Evolutionary conservation across 495 filamentous ascomycete species (phyloP).

Genomic region (Chaetomidium leptoderma): DNA sequence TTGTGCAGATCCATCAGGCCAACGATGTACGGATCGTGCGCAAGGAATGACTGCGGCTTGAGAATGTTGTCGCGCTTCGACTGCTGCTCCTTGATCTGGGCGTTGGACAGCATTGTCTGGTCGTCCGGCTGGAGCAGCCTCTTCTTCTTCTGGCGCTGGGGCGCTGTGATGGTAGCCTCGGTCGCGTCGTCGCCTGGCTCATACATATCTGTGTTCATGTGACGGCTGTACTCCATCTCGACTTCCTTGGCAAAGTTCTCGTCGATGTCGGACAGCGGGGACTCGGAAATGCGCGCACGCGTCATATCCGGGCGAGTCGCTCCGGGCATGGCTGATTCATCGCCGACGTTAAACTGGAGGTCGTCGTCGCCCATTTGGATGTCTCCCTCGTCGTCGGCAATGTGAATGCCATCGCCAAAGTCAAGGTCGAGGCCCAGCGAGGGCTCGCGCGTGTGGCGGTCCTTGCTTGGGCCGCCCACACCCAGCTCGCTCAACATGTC

Average conservation of each 20-base stretch:
- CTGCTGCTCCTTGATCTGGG: conserved; percentile 71
- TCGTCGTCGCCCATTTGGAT: conserved; percentile 59
- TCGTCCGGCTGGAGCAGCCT: conserved; percentile 68
- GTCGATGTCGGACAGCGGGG: conserved; percentile 66
- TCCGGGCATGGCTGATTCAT: conserved; percentile 46
- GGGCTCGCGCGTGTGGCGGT: conserved; percentile 37
- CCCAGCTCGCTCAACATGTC: conserved; percentile 68
- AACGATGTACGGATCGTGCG: conserved; percentile 78
- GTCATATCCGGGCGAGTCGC: conserved; percentile 42
- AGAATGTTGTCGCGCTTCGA: conserved; percentile 74
- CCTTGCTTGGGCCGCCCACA: conserved; percentile 45
- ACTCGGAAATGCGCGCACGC: conserved; percentile 58
- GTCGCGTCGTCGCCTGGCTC: conserved; percentile 53
- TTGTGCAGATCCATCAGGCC: conserved; percentile 87
- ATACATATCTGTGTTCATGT: conserved; percentile 50
- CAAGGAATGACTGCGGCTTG: conserved; percentile 70
- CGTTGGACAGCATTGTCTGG: conserved; percentile 54
- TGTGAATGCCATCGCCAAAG: conserved; percentile 48
- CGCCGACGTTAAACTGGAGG: conserved; percentile 48
- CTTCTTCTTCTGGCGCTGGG: conserved; percentile 69
- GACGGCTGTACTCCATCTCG: conserved; percentile 50
- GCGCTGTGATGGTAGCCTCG: conserved; percentile 43
- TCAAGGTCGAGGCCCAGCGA: conserved; percentile 47
- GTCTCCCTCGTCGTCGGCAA: conserved; percentile 58
- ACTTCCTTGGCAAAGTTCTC: conserved; percentile 49